These are phyloP conservation scores for Clonostachys solani DNA, from an alignment of 2,329 filamentous ascomycete genomes.

Conservation along the genomic window DNA sequence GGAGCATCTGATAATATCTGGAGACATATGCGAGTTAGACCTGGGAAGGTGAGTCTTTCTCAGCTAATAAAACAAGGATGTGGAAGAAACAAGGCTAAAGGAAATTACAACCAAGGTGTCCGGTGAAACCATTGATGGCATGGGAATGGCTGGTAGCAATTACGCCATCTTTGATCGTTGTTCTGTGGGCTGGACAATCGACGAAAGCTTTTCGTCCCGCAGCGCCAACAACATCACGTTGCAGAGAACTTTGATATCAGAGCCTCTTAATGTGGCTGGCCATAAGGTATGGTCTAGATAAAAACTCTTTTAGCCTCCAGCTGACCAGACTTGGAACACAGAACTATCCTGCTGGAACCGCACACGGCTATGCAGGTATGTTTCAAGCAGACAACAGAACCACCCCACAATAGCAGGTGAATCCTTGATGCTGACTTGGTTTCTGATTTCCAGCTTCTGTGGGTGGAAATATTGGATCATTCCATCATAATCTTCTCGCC, in stretches of 20 bases:
- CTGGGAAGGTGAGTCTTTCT: constrained; percentile 10
- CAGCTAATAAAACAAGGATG: too few relatives aligned
- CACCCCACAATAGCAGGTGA: too few relatives aligned
- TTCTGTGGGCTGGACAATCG: constrained; percentile 25
- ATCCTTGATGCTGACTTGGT: background rate
- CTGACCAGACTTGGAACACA: constrained; percentile 4
- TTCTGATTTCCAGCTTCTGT: constrained; percentile 13
- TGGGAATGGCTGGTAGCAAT: constrained; percentile 26
- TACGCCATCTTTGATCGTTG: constrained; percentile 25
- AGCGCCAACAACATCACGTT: constrained; percentile 24
- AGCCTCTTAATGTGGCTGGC: constrained; percentile 26
- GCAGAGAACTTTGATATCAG: constrained; percentile 26
- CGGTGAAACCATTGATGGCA: constrained; percentile 21
- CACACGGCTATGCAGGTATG: constrained; percentile 12
- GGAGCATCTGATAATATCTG: constrained; percentile 20
- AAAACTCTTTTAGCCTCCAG: too few relatives aligned
- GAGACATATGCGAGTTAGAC: constrained; percentile 17
- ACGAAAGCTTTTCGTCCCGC: constrained; percentile 25
- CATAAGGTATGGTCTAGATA: constrained; percentile 8
- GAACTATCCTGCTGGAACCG: constrained; percentile 24
- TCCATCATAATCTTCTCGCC: constrained; percentile 25
- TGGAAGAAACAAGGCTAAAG: too few relatives aligned
- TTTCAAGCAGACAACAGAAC: background rate
- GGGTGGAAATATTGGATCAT: constrained; percentile 23
- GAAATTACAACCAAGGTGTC: constrained; percentile 9